phyloP scores from a whole-genome alignment of 768 basidiomycete genomes.

The Astraeus odoratus region DNA sequence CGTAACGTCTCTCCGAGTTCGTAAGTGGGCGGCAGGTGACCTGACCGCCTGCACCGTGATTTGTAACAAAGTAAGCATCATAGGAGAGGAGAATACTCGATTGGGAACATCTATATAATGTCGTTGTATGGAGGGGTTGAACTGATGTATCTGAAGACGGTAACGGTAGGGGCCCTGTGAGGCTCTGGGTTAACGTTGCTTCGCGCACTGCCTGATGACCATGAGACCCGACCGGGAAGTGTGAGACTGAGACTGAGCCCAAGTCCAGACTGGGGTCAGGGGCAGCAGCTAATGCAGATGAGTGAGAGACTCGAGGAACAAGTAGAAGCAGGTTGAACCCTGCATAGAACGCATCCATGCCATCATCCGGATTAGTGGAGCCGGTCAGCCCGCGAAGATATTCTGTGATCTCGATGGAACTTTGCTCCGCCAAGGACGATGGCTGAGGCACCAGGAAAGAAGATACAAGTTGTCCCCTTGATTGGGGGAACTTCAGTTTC shows the following conservation, averaged over 20 bases:
- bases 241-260: too few species aligned
- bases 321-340: conserved; percentile 80
- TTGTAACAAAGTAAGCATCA: conserved; percentile 56
- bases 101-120: conserved; percentile 9
- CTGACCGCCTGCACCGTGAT: conserved; percentile 60
- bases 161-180: not conserved
- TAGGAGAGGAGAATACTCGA: conserved; percentile 36
- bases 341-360: conserved; percentile 36
- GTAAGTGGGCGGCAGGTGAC: conserved; percentile 50
- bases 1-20: conserved; percentile 40
- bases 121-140: not conserved
- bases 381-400: conserved; percentile 38
- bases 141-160: not conserved
- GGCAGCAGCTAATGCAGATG: too few species aligned
- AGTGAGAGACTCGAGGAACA: conserved; percentile 6
- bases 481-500: conserved; percentile 37
- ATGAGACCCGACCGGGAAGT: too few species aligned
- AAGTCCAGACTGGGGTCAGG: too few species aligned
- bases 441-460: conserved; percentile 57
- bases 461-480: conserved; percentile 63
- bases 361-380: not conserved
- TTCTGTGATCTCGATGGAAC: conserved; percentile 21
- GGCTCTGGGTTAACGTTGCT: not conserved
- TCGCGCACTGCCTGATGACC: too few species aligned
- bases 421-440: conserved; percentile 31